Evolutionary conservation across 352 stramenopile genomes (phyloP).

Genomic region (Phytophthora sp.): DNA sequence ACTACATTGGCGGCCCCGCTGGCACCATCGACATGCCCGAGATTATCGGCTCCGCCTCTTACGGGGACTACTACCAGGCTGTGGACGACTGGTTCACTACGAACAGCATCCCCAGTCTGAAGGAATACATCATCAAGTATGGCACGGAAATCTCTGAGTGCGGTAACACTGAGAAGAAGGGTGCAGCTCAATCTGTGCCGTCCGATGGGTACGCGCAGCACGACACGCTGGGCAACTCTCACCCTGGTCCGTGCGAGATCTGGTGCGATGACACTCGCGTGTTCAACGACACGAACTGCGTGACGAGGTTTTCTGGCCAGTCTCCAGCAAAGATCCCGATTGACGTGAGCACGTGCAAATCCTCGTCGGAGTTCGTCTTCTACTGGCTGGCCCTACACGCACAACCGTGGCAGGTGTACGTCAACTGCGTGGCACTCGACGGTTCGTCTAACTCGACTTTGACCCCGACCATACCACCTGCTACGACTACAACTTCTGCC

Average conservation of each 20-base stretch:
- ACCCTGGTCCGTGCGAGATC: slow-evolving; percentile 52
- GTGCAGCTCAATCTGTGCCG: slow-evolving; percentile 23
- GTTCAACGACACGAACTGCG: slow-evolving; percentile 49
- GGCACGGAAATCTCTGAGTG: slow-evolving; percentile 26
- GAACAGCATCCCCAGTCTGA: slow-evolving; percentile 37
- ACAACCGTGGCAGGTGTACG: slow-evolving; percentile 51
- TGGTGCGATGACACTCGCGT: slow-evolving; percentile 52
- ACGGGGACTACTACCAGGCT: slow-evolving; percentile 36
- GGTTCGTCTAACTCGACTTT: slow-evolving; percentile 25
- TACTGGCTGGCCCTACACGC: slow-evolving; percentile 51
- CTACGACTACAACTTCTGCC: neutral
- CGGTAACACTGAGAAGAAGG: slow-evolving; percentile 35
- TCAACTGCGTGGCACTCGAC: slow-evolving; percentile 44
- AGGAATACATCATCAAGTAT: slow-evolving; percentile 37
- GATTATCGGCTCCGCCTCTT: slow-evolving; percentile 25
- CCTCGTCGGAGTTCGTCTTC: slow-evolving; percentile 39
- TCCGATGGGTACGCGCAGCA: slow-evolving; percentile 33
- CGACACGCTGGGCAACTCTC: slow-evolving; percentile 36
- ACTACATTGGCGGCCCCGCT: slow-evolving; percentile 34
- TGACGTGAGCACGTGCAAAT: slow-evolving; percentile 38
- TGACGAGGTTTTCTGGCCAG: slow-evolving; percentile 23
- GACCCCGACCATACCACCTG: neutral
- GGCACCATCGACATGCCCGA: slow-evolving; percentile 36
- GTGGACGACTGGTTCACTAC: slow-evolving; percentile 39
- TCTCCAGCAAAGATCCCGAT: slow-evolving; percentile 41